A percentile compares a stretch with the other conserved stretches of the same genome.
Evolutionary conservation across 106 monocot species (phyloP).

Genomic region (Chionographis japonica): DNA sequence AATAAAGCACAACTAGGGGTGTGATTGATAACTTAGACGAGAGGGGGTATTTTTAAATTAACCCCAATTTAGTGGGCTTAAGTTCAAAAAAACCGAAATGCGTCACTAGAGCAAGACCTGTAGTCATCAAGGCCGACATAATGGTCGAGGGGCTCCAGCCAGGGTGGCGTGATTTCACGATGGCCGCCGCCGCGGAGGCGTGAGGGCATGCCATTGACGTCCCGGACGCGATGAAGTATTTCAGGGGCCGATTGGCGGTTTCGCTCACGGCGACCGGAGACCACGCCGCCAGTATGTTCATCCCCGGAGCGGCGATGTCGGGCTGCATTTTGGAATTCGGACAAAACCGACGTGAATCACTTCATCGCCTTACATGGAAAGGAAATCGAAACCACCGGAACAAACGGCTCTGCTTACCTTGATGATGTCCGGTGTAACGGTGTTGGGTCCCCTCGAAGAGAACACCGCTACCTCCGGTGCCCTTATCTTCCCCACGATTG

Average conservation of each 20-base stretch:
- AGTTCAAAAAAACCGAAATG: too few relatives aligned
- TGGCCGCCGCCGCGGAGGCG: neutral
- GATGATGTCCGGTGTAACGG: slow-evolving; percentile 3
- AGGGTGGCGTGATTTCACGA: neutral
- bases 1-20: too few relatives aligned
- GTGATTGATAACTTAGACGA: too few relatives aligned
- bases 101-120: neutral
- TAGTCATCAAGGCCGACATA: slow-evolving; percentile 9
- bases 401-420: neutral
- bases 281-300: slow-evolving; percentile 9
- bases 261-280: neutral
- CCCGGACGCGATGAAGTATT: slow-evolving; percentile 7
- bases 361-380: too few relatives aligned
- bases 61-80: too few relatives aligned
- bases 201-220: slow-evolving; percentile 16
- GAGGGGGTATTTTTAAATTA: too few relatives aligned
- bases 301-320: slow-evolving; percentile 6
- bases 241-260: neutral
- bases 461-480: slow-evolving; percentile 1
- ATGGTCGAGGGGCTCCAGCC: neutral
- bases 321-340: neutral
- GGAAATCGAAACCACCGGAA: too few relatives aligned
- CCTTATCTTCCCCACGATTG: neutral
- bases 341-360: too few relatives aligned
- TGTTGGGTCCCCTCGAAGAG: slow-evolving; percentile 5